A percentile compares a stretch with the other conserved stretches of the same genome.
Evolutionary conservation across 2,329 filamentous ascomycete species (phyloP).

Genomic region (Claviceps purpurea): DNA sequence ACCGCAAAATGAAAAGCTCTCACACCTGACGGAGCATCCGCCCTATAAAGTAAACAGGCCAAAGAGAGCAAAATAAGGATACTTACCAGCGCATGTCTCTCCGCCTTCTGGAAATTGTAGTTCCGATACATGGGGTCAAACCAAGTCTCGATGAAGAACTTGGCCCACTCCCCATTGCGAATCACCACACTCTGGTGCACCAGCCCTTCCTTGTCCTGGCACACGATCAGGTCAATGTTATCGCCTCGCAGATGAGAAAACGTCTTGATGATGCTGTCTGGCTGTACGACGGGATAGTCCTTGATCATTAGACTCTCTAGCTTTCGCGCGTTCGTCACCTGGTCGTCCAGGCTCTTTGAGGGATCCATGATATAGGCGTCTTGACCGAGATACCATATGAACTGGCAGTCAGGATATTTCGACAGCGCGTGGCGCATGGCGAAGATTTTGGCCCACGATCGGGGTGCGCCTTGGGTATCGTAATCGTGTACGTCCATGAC

Average conservation of each 20-base stretch:
- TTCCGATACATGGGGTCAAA: constrained; percentile 85
- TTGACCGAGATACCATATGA: constrained; percentile 78
- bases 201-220: constrained; percentile 73
- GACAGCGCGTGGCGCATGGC: constrained; percentile 82
- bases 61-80: no score
- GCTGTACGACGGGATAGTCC: constrained; percentile 77
- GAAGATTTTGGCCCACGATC: constrained; percentile 66
- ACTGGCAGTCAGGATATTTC: constrained; percentile 60
- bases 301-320: constrained; percentile 73
- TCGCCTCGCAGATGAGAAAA: constrained; percentile 68
- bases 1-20: no score
- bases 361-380: constrained; percentile 85
- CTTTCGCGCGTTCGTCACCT: constrained; percentile 52
- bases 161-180: constrained; percentile 76
- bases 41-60: no score
- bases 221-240: constrained; percentile 68
- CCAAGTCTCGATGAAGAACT: constrained; percentile 90
- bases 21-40: no score
- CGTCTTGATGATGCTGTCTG: constrained; percentile 93
- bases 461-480: constrained; percentile 45
- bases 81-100: constrained; percentile 75
- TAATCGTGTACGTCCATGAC: constrained; percentile 69
- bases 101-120: constrained; percentile 95
- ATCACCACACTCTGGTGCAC: constrained; percentile 67
- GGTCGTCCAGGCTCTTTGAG: constrained; percentile 50